A percentile compares a stretch with the other conserved stretches of the same genome.
These are phyloP conservation scores for Erucastrum elatum DNA, from an alignment of 345 rosid genomes.

Conservation along the genomic window DNA sequence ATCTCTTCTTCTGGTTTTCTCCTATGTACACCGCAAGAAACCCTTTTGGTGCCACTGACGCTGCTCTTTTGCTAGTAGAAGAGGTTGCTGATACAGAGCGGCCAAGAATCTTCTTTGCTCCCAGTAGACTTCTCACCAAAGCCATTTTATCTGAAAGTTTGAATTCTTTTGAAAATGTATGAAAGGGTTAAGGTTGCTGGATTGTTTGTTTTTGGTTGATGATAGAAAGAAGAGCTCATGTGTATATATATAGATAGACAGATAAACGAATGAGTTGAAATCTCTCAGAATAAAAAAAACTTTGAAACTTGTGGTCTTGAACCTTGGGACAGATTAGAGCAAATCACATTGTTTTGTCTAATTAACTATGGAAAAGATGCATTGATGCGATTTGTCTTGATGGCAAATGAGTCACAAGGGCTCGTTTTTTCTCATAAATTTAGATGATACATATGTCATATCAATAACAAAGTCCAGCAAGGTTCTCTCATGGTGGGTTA, in stretches of 20 bases:
- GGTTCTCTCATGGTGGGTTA: neutral
- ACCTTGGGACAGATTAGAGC: constrained; percentile 19
- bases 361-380: neutral
- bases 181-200: constrained; percentile 2
- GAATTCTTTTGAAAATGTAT: neutral
- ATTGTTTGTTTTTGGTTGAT: constrained; percentile 19
- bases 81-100: neutral
- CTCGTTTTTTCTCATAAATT: neutral
- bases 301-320: constrained; percentile 25
- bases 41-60: neutral
- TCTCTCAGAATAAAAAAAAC: constrained; percentile 1
- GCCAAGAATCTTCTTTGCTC: neutral
- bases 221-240: neutral
- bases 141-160: neutral
- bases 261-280: constrained; percentile 9
- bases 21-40: neutral
- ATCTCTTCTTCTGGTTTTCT: neutral
- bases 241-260: constrained; percentile 12
- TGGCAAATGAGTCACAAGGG: neutral
- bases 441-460: neutral
- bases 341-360: constrained; percentile 37
- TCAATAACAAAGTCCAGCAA: constrained; percentile 6
- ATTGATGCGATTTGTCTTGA: neutral
- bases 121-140: neutral
- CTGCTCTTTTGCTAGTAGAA: neutral